A percentile compares a stretch with the other conserved stretches of the same genome.
phyloP scores from a whole-genome alignment of 805 yeast genomes.

The Starmerella tilneyi region DNA sequence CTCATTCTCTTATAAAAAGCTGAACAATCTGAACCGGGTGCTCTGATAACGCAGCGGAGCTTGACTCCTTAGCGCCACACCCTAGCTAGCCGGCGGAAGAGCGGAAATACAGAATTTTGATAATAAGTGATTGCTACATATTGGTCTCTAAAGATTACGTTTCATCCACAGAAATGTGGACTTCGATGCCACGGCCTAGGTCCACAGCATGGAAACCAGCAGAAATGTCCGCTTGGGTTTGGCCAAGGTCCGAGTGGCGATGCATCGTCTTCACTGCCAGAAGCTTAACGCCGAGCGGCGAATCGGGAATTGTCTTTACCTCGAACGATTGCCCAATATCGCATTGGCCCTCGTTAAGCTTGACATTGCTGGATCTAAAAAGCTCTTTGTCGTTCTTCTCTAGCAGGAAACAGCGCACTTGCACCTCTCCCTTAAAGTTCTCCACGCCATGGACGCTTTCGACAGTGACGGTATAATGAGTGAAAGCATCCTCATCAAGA shows the following conservation, averaged over 20 bases:
- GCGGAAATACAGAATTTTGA: too few species aligned
- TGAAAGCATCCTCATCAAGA: constrained; percentile 15
- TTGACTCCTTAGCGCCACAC: too few species aligned
- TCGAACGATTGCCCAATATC: constrained; percentile 37
- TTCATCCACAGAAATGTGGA: constrained; percentile 11
- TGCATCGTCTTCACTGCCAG: constrained; percentile 65
- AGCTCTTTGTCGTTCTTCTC: constrained; percentile 44
- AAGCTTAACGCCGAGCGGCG: constrained; percentile 49
- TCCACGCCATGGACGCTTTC: constrained; percentile 22
- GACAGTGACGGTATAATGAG: constrained; percentile 18
- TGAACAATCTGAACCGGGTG: too few species aligned
- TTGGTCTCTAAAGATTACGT: not conserved
- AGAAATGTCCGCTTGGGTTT: constrained; percentile 38
- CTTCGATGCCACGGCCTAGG: constrained; percentile 10
- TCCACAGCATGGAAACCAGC: constrained; percentile 33
- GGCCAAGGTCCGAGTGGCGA: constrained; percentile 54
- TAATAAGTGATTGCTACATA: too few species aligned
- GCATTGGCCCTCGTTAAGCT: constrained; percentile 39
- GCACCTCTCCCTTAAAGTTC: constrained; percentile 30
- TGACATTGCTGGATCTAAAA: constrained; percentile 52
- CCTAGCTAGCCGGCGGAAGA: too few species aligned
- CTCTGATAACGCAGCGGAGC: too few species aligned
- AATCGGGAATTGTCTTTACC: constrained; percentile 57
- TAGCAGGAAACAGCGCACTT: constrained; percentile 39
- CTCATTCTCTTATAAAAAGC: too few species aligned